Base-by-base conservation (phyloP, 495 filamentous ascomycete genomes). In the Hyaloscypha finlandica region DNA sequence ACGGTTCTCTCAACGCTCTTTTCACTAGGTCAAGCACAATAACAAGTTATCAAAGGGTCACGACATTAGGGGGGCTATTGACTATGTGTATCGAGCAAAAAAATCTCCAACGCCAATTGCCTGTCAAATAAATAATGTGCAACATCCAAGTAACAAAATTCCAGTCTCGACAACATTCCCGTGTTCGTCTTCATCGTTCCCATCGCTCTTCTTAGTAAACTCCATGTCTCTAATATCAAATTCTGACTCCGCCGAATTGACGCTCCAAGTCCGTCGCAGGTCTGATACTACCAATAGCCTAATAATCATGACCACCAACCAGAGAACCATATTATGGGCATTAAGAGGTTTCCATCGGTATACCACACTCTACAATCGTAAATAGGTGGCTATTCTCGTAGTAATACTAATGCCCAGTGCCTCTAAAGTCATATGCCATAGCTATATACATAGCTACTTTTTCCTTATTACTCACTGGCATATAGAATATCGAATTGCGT, bases 361-460 rank as follows among this genome's bases (percentile, higher is more conserved):
- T 85, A 11, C 90, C 91, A 74, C 90, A 94, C 67, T 92, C 85
- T 0, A 90, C 89, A 42, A 92, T 78, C 0, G 89, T 89, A 70
- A 93, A 93, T 22, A 89, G 86, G 76, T 92, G 86, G 0, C 84
- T 83, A 75, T 92, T 91, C 51, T 61, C 74, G 66, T 89, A 92
- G 19, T 80, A 80, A 75, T 91, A 92, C 89, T 87, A 91, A 73
- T 90, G 87, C 0, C 88, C 87, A 59, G 76, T 86, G 8, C 80
- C 80, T 12, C 59, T 64, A 51, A 84, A 83, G 35, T 77, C 75
- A 5, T 68, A 70, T 16, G 77, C 75, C 81, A 84, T 84, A 5
- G 77, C 79, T 8, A 75, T 69, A 33, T 81, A 75, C 31, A 83
- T 75, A 52, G 77, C 78, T 30, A 76, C 72, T 33, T 79, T 78